These are phyloP conservation scores for Nepenthes alata DNA, from an alignment of 179 eudicot species.

Conservation along the genomic window DNA sequence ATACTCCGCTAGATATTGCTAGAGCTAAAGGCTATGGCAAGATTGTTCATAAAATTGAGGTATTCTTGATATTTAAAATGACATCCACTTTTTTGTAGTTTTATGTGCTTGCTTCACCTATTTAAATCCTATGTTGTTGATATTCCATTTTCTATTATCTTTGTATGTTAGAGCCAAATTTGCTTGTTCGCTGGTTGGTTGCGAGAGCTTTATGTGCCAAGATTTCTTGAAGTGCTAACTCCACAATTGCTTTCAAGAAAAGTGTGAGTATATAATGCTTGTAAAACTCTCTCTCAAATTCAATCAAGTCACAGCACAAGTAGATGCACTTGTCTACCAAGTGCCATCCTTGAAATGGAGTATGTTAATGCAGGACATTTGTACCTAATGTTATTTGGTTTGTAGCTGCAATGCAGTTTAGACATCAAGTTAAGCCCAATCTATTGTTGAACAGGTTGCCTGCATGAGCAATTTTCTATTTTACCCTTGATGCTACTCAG, in stretches of 20 bases:
- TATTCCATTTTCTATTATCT: background rate
- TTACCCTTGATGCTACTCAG: too few species aligned
- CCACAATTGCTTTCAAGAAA: conserved; percentile 76
- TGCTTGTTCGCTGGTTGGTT: conserved; percentile 95
- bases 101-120: background rate
- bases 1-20: conserved; percentile 82
- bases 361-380: too few species aligned
- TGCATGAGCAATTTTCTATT: too few species aligned
- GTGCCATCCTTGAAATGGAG: too few species aligned
- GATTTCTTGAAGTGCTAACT: conserved; percentile 71
- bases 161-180: conserved; percentile 43
- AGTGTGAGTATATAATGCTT: conserved; percentile 47
- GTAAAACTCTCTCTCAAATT: background rate
- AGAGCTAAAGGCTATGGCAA: conserved; percentile 57
- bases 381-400: too few species aligned
- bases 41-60: conserved; percentile 84
- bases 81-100: background rate
- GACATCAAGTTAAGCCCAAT: too few species aligned
- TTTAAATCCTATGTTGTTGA: background rate
- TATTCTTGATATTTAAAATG: conserved; percentile 10
- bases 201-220: conserved; percentile 72
- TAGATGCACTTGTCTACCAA: too few species aligned
- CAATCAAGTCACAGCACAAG: too few species aligned
- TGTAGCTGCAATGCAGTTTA: too few species aligned
- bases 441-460: too few species aligned